Evolutionary conservation across 257 asterid species (phyloP).

Genomic region (Solanum ossicruentum): DNA sequence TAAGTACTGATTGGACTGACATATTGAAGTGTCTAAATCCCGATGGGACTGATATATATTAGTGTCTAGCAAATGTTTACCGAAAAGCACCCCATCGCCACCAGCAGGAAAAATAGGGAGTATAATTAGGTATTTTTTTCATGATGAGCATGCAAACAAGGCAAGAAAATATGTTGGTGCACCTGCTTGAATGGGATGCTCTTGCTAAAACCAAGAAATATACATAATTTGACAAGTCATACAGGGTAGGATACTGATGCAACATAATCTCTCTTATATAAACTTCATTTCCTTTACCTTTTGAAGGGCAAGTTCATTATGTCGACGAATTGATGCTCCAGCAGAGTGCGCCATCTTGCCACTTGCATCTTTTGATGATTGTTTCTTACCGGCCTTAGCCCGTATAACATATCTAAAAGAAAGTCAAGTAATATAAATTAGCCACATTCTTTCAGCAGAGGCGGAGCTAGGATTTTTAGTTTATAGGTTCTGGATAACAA

Average conservation of each 20-base stretch:
- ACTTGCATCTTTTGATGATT: slow-evolving; percentile 86
- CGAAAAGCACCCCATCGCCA: neutral
- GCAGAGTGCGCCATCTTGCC: slow-evolving; percentile 83
- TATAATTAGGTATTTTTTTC: too few species aligned
- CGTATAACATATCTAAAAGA: slow-evolving; percentile 84
- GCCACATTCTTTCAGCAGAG: neutral
- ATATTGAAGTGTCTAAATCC: neutral
- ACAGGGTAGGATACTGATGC: neutral
- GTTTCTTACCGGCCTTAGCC: slow-evolving; percentile 95
- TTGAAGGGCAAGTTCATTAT: slow-evolving; percentile 81
- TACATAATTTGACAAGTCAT: neutral
- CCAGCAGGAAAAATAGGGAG: neutral
- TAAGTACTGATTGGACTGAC: neutral
- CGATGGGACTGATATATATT: neutral
- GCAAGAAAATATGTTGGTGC: neutral
- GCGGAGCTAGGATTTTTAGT: neutral
- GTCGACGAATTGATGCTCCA: slow-evolving; percentile 94
- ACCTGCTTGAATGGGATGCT: neutral
- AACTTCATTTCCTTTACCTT: slow-evolving; percentile 33
- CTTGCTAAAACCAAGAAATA: neutral
- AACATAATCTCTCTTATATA: neutral
- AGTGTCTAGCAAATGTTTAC: neutral
- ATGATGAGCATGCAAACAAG: neutral
- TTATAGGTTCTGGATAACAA: neutral
- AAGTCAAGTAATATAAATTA: neutral